phyloP scores from a whole-genome alignment of 164 flowering plant genomes.

The Santalum album region DNA sequence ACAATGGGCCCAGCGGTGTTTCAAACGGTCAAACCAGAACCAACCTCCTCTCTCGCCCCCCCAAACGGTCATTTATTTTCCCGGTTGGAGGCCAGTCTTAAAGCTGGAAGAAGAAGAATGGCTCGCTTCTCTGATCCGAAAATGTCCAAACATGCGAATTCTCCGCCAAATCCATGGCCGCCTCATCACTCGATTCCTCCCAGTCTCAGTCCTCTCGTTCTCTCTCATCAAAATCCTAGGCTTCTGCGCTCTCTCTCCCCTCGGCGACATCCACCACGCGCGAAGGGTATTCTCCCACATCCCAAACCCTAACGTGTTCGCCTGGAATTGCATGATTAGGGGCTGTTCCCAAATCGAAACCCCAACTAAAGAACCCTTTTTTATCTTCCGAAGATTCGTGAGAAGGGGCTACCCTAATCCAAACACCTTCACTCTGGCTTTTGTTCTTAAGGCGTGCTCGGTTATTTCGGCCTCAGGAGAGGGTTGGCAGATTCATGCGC shows the following conservation, averaged over 20 bases:
- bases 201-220: slow-evolving; percentile 17
- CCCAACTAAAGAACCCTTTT: slow-evolving; percentile 34
- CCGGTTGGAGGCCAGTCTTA: too few relatives aligned
- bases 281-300: slow-evolving; percentile 21
- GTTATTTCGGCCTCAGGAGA: slow-evolving; percentile 21
- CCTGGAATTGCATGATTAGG: slow-evolving; percentile 35
- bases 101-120: slow-evolving; percentile 18
- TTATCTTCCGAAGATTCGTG: slow-evolving; percentile 26
- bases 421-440: slow-evolving; percentile 41
- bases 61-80: too few relatives aligned
- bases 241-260: slow-evolving; percentile 30
- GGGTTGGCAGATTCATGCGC: slow-evolving; percentile 47
- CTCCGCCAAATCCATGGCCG: slow-evolving; percentile 39
- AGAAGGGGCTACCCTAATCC: slow-evolving; percentile 21
- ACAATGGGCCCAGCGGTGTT: too few relatives aligned
- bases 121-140: slow-evolving; percentile 27
- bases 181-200: slow-evolving; percentile 19
- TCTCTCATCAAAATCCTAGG: slow-evolving; percentile 28
- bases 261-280: slow-evolving; percentile 26
- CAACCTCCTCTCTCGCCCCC: too few relatives aligned
- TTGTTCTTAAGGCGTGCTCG: slow-evolving; percentile 46
- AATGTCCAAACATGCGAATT: slow-evolving; percentile 37
- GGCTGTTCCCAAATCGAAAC: slow-evolving; percentile 20
- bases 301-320: slow-evolving; percentile 25
- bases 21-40: too few relatives aligned